These are phyloP conservation scores for Syzygium aromaticum DNA, from an alignment of 345 rosid species.

Conservation along the genomic window DNA sequence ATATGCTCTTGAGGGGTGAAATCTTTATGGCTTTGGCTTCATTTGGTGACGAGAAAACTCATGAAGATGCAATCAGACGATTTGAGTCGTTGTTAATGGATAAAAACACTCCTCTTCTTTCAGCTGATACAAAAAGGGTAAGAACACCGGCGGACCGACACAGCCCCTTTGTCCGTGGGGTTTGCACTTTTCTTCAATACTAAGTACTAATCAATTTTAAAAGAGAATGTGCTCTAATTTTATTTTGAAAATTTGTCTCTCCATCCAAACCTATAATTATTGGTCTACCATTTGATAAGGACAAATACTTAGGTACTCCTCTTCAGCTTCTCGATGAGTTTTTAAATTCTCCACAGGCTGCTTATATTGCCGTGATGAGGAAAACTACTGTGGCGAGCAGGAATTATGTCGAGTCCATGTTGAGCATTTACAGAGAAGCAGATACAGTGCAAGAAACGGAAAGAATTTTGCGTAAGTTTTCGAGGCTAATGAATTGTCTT, in stretches of 20 bases:
- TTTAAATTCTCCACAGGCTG: constrained; percentile 16
- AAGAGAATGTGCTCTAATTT: not conserved
- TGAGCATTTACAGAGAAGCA: constrained; percentile 31
- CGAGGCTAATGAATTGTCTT: not conserved
- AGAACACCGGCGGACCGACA: not conserved
- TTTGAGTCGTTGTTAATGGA: constrained; percentile 18
- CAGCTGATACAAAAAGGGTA: constrained; percentile 30
- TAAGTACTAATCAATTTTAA: not conserved
- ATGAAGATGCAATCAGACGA: constrained; percentile 14
- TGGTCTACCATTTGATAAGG: not conserved
- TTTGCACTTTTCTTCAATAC: not conserved
- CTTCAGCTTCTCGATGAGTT: not conserved
- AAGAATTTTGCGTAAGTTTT: constrained; percentile 19
- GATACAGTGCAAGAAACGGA: constrained; percentile 36
- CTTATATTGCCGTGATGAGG: constrained; percentile 31
- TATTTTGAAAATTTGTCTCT: not conserved
- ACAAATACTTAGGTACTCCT: not conserved
- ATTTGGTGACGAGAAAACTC: constrained; percentile 17
- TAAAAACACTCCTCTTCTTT: constrained; percentile 14
- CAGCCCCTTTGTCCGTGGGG: not conserved
- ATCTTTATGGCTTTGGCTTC: constrained; percentile 17
- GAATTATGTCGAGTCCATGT: constrained; percentile 21
- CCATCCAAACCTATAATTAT: not conserved
- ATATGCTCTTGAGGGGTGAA: constrained; percentile 26
- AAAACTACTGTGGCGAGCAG: constrained; percentile 15